These are phyloP conservation scores for Camellia japonica DNA, from an alignment of 148 eudicot genomes.

Conservation along the genomic window DNA sequence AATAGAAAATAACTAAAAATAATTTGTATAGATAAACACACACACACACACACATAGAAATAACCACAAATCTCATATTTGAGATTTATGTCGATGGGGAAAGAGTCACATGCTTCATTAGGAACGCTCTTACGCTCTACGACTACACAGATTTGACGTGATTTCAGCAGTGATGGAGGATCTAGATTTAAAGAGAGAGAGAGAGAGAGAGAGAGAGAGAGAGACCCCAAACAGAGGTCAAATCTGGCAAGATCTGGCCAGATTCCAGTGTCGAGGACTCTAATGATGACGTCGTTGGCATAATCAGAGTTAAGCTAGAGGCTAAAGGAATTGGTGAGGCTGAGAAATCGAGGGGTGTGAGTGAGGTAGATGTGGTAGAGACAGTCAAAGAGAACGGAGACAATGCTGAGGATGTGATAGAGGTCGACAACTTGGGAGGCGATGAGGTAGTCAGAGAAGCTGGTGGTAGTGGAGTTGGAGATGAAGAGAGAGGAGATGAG, in stretches of 20 bases:
- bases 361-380: constrained; percentile 65
- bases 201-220: too few species aligned
- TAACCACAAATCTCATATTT: too few species aligned
- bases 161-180: too few species aligned
- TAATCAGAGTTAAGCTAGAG: constrained; percentile 81
- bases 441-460: constrained; percentile 67
- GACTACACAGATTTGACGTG: too few species aligned
- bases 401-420: constrained; percentile 40
- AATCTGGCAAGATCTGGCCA: constrained; percentile 55
- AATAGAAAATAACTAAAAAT: too few species aligned
- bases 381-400: constrained; percentile 55
- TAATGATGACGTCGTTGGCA: constrained; percentile 74
- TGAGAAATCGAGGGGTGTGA: constrained; percentile 66
- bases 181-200: too few species aligned
- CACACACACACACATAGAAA: too few species aligned
- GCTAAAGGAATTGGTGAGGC: constrained; percentile 53
- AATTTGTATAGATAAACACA: too few species aligned
- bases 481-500: constrained; percentile 43
- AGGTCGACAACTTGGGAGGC: constrained; percentile 43
- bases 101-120: too few species aligned
- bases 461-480: constrained; percentile 53
- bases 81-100: too few species aligned
- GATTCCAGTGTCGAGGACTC: constrained; percentile 84
- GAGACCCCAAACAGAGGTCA: too few species aligned
- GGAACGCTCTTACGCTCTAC: too few species aligned